These are phyloP conservation scores for Tuber indicum DNA, from an alignment of 495 filamentous ascomycete species.

Conservation along the genomic window DNA sequence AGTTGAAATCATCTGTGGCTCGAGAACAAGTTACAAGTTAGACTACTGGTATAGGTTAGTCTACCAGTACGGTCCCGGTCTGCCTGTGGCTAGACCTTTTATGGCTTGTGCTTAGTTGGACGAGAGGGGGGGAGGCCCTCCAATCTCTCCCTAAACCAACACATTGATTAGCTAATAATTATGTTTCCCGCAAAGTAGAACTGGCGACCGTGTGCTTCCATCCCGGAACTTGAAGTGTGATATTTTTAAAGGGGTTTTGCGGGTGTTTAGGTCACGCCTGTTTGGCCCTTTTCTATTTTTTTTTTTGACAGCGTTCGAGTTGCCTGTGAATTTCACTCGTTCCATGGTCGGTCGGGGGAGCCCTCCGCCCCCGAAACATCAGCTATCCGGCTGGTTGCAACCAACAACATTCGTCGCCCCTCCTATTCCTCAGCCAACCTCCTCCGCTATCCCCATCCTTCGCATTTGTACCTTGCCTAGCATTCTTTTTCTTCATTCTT, in stretches of 20 bases:
- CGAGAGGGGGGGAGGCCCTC: too few species aligned
- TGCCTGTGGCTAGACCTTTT: background rate
- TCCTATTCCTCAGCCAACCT: constrained; percentile 15
- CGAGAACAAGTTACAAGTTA: background rate
- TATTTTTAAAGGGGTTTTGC: background rate
- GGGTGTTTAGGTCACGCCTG: too few species aligned
- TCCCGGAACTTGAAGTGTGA: background rate
- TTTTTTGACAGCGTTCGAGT: background rate
- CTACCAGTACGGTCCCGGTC: too few species aligned
- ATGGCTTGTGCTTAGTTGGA: background rate
- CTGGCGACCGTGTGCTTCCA: background rate
- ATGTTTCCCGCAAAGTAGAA: background rate
- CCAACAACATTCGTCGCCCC: constrained; percentile 36
- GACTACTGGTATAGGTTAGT: too few species aligned
- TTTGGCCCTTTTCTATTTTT: background rate
- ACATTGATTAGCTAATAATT: background rate
- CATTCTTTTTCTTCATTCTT: constrained; percentile 10
- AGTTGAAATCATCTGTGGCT: background rate
- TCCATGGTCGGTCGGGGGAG: background rate
- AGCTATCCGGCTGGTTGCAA: constrained; percentile 25
- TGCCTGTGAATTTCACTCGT: background rate
- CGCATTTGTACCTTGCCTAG: constrained; percentile 12
- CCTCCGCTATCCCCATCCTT: constrained; percentile 9
- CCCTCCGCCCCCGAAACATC: constrained; percentile 17
- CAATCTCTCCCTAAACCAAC: background rate